phyloP scores from a whole-genome alignment of 352 stramenopile species.

The Elongisporangium anandrum region DNA sequence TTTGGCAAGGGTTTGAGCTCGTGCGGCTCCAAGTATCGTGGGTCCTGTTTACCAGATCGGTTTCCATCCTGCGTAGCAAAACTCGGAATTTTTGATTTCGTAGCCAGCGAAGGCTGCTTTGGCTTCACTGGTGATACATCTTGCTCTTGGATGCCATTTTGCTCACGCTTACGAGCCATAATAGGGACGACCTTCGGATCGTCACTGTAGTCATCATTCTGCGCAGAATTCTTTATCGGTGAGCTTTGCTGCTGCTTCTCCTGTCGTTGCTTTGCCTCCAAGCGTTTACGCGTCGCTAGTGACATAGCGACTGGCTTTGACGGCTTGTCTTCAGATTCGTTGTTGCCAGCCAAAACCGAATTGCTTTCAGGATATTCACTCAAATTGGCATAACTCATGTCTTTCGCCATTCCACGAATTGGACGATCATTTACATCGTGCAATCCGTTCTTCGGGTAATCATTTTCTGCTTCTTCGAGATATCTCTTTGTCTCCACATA shows the following conservation, averaged over 20 bases:
- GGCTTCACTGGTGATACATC: background rate
- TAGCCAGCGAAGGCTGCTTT: no score
- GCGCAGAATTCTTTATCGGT: background rate
- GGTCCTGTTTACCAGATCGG: conserved; percentile 42
- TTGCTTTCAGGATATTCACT: background rate
- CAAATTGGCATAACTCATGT: background rate
- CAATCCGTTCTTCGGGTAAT: background rate
- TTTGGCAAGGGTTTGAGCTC: conserved; percentile 56
- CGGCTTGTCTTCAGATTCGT: conserved; percentile 10
- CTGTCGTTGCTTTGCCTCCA: conserved; percentile 60
- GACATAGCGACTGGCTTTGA: conserved; percentile 4
- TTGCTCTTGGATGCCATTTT: background rate
- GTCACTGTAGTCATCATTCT: background rate
- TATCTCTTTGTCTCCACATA: background rate
- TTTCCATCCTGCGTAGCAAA: background rate
- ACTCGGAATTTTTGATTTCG: background rate
- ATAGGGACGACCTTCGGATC: background rate
- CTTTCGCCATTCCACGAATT: conserved; percentile 13
- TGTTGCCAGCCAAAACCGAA: conserved; percentile 11
- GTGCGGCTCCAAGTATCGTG: conserved; percentile 53
- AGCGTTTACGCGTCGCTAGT: conserved; percentile 43
- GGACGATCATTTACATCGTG: conserved; percentile 6
- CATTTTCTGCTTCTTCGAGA: background rate
- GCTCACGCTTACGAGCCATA: background rate
- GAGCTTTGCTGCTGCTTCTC: conserved; percentile 10